Evolutionary conservation across 371 early-diverging fungal species (phyloP), one percentile per base, ranked within the genome.

Genomic region (Zychaea mexicana): DNA sequence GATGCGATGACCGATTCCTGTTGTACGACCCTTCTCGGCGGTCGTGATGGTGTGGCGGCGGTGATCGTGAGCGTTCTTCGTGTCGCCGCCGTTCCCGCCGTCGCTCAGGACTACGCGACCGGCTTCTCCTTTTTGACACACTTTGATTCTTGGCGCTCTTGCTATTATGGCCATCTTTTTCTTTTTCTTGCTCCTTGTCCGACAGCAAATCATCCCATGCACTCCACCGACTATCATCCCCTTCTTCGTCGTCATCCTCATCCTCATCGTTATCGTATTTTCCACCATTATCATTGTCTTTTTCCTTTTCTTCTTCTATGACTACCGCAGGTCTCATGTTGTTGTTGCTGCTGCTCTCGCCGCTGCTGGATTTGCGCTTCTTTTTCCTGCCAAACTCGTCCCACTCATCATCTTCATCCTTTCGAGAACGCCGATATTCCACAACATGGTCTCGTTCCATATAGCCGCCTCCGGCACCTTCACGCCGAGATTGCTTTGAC

Each of bases 391-490:
- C 73, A 61, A 73, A 73, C 46, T 73, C 73, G 59, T 73, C 73
- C 65, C 67, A 73, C 52, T 73, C 73, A 42, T 73, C 73, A 32
- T 70, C 70, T 19, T 67, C 67, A 31, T 73, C 70, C n/a, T 60
- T 55, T 15, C 63, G 55, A 1, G 63, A 52, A 52, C 42, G 28
- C 6, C 65, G 63, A 57, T 70, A 73, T 31, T 70, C 68, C n/a
- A 70, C 66, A 19, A 67, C 67, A 26, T 52, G 45, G 47, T 73
- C 74, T n/a, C 74, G 64, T 59, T 73, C 74, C 65, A 73, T 56
- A 47, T 56, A 73, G 19, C 74, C 74, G 13, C 74, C 74, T 22
- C 74, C 74, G 13, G 70, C 68, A n/a, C 74, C 74, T 63, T 73
- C 70, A 10, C 74, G 68, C n/a, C 65, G 64, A 17, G 64, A 67